These are phyloP conservation scores for Boletellus dicymbophilus DNA, from an alignment of 1,284 basidiomycete species.

Conservation along the genomic window DNA sequence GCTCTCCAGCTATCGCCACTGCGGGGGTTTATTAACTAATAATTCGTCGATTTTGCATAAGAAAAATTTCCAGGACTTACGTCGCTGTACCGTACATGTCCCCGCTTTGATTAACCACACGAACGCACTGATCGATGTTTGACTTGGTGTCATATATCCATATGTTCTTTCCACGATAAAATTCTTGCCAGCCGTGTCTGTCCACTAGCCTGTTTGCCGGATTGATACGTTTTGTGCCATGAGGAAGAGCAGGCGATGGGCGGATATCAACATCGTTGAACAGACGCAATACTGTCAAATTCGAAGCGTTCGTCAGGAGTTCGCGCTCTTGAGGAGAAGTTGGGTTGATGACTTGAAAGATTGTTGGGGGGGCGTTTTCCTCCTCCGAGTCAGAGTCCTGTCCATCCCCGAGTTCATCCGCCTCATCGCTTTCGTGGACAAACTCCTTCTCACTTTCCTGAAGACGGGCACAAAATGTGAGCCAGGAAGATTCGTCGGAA, in stretches of 20 bases:
- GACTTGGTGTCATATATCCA: conserved; percentile 76
- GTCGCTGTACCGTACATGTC: conserved; percentile 74
- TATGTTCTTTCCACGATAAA: conserved; percentile 65
- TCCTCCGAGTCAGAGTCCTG: conserved; percentile 32
- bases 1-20: conserved; percentile 82
- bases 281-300: conserved; percentile 64
- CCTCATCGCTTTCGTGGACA: conserved; percentile 23
- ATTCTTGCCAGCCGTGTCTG: conserved; percentile 65
- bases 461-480: conserved; percentile 49
- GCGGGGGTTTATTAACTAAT: too few species aligned
- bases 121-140: conserved; percentile 62
- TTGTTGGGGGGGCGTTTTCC: conserved; percentile 34
- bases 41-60: too few species aligned
- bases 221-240: conserved; percentile 44
- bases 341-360: conserved; percentile 58
- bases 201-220: conserved; percentile 63
- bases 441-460: conserved; percentile 54
- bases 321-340: conserved; percentile 40
- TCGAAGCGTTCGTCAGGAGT: conserved; percentile 54
- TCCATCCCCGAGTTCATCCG: conserved; percentile 21
- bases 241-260: conserved; percentile 46
- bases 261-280: conserved; percentile 69
- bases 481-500: conserved; percentile 65
- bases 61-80: conserved; percentile 42
- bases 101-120: conserved; percentile 59